Percentiles rank a stretch among this genome's conserved stretches.
Evolutionary conservation across 2,329 filamentous ascomycete genomes (phyloP).

Genomic region (Fusarium brevicatenulatum): DNA sequence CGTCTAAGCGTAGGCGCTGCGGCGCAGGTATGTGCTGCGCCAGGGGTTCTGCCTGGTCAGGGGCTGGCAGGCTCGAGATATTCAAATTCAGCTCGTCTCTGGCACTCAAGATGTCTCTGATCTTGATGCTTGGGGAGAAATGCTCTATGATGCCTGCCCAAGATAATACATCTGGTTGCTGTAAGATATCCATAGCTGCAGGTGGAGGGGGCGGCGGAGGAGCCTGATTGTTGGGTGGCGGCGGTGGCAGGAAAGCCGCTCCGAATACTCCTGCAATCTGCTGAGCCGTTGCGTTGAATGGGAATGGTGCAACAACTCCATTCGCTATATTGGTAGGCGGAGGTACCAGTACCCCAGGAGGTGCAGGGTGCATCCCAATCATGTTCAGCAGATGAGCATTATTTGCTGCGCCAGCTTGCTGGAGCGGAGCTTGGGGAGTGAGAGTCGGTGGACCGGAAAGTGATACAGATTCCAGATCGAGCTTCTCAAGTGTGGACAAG

Average conservation of each 20-base stretch:
- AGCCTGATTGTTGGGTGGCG: background rate
- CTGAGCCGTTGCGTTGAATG: background rate
- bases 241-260: background rate
- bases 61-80: background rate
- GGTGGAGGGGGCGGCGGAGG: background rate
- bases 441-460: slow-evolving; percentile 60
- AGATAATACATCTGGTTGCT: slow-evolving; percentile 48
- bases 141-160: slow-evolving; percentile 57
- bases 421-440: slow-evolving; percentile 41
- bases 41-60: slow-evolving; percentile 18
- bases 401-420: slow-evolving; percentile 24
- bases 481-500: slow-evolving; percentile 57
- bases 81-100: slow-evolving; percentile 4
- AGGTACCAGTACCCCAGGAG: background rate
- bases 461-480: slow-evolving; percentile 73
- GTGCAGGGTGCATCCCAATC: slow-evolving; percentile 16
- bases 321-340: background rate
- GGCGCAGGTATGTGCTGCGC: slow-evolving; percentile 39
- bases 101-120: slow-evolving; percentile 38
- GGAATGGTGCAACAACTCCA: background rate
- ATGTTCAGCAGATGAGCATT: slow-evolving; percentile 30
- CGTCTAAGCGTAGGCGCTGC: slow-evolving; percentile 39
- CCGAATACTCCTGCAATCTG: background rate
- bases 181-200: slow-evolving; percentile 24
- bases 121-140: slow-evolving; percentile 52